phyloP scores from a whole-genome alignment of 352 stramenopile genomes.

The Phytophthora tubulina region DNA sequence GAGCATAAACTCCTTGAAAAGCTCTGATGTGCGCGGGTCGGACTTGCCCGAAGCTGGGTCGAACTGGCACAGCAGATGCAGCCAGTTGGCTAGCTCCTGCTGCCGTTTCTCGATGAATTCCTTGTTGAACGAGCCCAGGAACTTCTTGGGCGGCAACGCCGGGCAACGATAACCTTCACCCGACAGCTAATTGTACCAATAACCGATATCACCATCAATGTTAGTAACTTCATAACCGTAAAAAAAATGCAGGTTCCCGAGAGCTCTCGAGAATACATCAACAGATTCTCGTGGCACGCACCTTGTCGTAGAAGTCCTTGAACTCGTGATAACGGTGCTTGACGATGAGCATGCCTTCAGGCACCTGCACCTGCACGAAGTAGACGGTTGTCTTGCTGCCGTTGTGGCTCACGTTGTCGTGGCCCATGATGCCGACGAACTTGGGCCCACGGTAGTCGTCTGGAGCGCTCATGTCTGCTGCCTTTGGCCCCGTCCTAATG shows the following conservation, averaged over 20 bases:
- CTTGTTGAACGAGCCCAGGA: slow-evolving; percentile 90
- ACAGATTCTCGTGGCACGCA: slow-evolving; percentile 30
- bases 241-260: slow-evolving; percentile 10
- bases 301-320: slow-evolving; percentile 90
- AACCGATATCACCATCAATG: slow-evolving; percentile 7
- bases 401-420: slow-evolving; percentile 89
- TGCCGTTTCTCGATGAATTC: slow-evolving; percentile 92
- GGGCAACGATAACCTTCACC: slow-evolving; percentile 81
- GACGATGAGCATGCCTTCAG: slow-evolving; percentile 83
- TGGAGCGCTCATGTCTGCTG: slow-evolving; percentile 41
- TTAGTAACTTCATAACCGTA: neutral
- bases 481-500: neutral
- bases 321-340: slow-evolving; percentile 90
- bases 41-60: slow-evolving; percentile 64
- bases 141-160: slow-evolving; percentile 89
- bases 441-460: slow-evolving; percentile 68
- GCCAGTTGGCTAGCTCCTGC: slow-evolving; percentile 88
- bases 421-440: slow-evolving; percentile 89
- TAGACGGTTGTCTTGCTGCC: slow-evolving; percentile 91
- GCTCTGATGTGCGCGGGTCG: slow-evolving; percentile 78
- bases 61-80: slow-evolving; percentile 84
- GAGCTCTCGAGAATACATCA: neutral
- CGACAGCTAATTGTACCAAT: slow-evolving; percentile 53
- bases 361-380: slow-evolving; percentile 83
- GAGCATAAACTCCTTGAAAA: slow-evolving; percentile 86